Percentiles rank a stretch among this genome's conserved stretches.
phyloP scores from a whole-genome alignment of 352 stramenopile species.

The Phytophthora tubulina region DNA sequence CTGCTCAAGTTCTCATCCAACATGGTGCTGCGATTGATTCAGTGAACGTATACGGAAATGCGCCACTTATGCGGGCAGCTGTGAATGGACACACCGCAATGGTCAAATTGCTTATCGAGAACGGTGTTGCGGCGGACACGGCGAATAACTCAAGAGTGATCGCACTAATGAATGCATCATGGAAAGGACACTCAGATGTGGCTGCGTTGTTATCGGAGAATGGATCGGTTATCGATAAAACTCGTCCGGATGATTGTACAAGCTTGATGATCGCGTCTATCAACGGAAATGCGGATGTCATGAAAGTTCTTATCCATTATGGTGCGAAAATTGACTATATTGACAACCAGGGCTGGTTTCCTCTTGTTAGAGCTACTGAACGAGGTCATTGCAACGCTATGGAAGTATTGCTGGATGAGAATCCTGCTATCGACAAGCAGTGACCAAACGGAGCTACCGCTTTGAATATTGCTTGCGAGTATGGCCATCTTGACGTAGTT shows the following conservation, averaged over 20 bases:
- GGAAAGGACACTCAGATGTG: not conserved
- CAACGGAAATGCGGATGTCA: not conserved
- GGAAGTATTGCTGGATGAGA: conserved; percentile 1
- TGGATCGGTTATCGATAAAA: not conserved
- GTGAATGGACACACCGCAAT: conserved; percentile 5
- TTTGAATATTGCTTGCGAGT: conserved; percentile 22
- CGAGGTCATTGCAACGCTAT: conserved; percentile 1
- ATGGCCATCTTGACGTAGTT: conserved; percentile 10
- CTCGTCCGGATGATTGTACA: not conserved
- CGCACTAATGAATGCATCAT: too few relatives aligned
- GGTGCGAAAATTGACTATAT: not conserved
- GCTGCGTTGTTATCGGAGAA: not conserved
- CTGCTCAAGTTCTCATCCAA: not conserved
- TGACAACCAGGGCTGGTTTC: not conserved
- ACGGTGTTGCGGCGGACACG: not conserved
- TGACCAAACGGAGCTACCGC: conserved; percentile 11
- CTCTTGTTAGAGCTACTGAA: conserved; percentile 18
- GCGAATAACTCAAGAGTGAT: too few relatives aligned
- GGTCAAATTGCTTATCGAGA: conserved; percentile 1
- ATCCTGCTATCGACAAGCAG: not conserved
- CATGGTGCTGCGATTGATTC: not conserved
- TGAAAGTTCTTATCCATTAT: conserved; percentile 1
- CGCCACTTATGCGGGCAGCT: conserved; percentile 5
- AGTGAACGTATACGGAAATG: not conserved
- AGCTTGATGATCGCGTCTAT: not conserved